Evolutionary conservation across 2,329 filamentous ascomycete species (phyloP).

Genomic region (Penicillium decumbens): DNA sequence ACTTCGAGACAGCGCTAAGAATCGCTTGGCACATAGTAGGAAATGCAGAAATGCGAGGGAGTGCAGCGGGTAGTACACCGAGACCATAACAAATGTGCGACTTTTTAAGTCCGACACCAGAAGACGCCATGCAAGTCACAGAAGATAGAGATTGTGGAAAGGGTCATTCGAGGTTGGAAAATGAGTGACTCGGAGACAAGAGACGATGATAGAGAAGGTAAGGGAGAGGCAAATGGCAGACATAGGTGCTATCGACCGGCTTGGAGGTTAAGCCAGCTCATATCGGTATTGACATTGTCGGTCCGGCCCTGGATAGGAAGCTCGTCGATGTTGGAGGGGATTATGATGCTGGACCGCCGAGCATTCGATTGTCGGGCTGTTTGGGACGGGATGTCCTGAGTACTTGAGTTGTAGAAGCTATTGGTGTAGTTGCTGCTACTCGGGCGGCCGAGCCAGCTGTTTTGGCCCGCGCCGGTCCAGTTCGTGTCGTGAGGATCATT

Average conservation of each 20-base stretch:
- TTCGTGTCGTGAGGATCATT: slow-evolving; percentile 31
- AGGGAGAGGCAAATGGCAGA: not conserved
- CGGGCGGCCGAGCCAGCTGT: slow-evolving; percentile 35
- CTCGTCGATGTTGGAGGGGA: slow-evolving; percentile 29
- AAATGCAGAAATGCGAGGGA: not conserved
- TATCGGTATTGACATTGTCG: slow-evolving; percentile 36
- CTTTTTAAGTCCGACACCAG: slow-evolving; percentile 14
- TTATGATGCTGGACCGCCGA: slow-evolving; percentile 32
- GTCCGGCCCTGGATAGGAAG: slow-evolving; percentile 15
- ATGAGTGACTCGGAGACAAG: not conserved
- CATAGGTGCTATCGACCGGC: slow-evolving; percentile 21
- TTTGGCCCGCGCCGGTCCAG: slow-evolving; percentile 23
- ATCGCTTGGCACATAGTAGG: slow-evolving; percentile 11
- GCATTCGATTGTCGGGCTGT: slow-evolving; percentile 22
- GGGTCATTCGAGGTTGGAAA: not conserved
- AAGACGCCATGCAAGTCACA: slow-evolving; percentile 15
- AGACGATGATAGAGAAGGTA: not conserved
- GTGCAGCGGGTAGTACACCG: slow-evolving; percentile 13
- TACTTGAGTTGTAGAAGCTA: slow-evolving; percentile 35
- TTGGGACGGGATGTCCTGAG: slow-evolving; percentile 18
- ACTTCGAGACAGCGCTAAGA: slow-evolving; percentile 18
- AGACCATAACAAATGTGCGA: slow-evolving; percentile 1
- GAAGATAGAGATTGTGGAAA: not conserved
- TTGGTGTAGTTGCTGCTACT: slow-evolving; percentile 42
- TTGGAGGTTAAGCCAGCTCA: slow-evolving; percentile 44